These are phyloP conservation scores for Naganishia sp. DNA, from an alignment of 1,284 basidiomycete species.

Conservation along the genomic window DNA sequence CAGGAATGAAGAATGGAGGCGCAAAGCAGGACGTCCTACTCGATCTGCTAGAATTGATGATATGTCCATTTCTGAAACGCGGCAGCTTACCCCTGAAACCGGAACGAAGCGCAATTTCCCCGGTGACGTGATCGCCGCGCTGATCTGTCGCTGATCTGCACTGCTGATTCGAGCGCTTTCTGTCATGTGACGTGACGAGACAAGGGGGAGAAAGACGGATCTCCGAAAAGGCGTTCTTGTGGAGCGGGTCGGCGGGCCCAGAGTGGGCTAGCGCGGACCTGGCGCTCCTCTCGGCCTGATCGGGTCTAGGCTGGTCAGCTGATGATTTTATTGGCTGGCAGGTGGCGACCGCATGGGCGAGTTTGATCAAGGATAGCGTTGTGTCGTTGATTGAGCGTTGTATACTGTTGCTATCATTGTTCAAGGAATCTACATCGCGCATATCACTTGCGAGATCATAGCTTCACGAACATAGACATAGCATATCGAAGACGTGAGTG, in stretches of 20 bases:
- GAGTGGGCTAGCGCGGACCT: slow-evolving; percentile 8
- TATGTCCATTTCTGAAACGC: slow-evolving; percentile 2
- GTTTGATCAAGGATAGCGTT: not conserved
- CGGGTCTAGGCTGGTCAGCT: slow-evolving; percentile 16
- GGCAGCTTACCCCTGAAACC: not conserved
- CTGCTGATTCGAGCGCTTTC: not conserved
- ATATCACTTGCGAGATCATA: not conserved
- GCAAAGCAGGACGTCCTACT: too few species aligned
- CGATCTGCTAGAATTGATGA: not conserved
- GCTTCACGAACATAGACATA: not conserved
- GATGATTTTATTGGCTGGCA: slow-evolving; percentile 14
- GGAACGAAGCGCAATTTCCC: slow-evolving; percentile 2
- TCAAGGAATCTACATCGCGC: not conserved
- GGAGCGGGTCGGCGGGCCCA: slow-evolving; percentile 6
- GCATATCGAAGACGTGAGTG: too few species aligned
- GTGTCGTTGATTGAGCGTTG: not conserved
- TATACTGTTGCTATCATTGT: not conserved
- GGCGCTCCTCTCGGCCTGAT: slow-evolving; percentile 12
- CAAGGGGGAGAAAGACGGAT: slow-evolving; percentile 1
- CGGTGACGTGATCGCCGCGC: not conserved
- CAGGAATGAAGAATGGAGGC: too few species aligned
- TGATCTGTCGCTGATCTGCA: not conserved
- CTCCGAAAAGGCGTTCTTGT: slow-evolving; percentile 9
- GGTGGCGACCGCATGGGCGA: slow-evolving; percentile 9
- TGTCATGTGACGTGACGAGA: slow-evolving; percentile 1